A percentile compares a stretch with the other conserved stretches of the same genome.
Conservation (phyloP, 495 filamentous ascomycete species). For the Neurospora sp. region DNA sequence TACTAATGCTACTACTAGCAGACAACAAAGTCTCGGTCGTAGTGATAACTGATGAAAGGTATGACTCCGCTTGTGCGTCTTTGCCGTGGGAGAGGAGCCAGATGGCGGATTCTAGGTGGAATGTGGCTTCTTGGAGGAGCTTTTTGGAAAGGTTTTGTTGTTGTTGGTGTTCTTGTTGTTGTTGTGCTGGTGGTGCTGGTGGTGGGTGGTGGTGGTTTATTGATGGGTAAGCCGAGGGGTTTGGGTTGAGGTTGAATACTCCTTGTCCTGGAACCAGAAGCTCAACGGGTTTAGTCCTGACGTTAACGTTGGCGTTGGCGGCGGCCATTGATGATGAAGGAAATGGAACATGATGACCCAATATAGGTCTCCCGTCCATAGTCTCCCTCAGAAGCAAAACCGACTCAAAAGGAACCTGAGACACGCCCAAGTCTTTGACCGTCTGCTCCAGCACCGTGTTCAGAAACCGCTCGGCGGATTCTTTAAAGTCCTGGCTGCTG, state of each 20-base stretch:
- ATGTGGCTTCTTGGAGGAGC: background rate
- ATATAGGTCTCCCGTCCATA: background rate
- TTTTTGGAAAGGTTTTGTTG: background rate
- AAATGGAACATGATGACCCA: background rate
- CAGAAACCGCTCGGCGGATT: constrained; percentile 8
- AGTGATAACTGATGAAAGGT: background rate
- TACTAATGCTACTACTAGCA: no score
- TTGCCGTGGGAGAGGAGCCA: background rate
- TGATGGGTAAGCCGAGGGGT: background rate
- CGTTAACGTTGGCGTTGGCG: background rate
- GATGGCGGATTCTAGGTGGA: background rate
- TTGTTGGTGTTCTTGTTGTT: background rate
- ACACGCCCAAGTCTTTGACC: constrained; percentile 1
- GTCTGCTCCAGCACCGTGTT: constrained; percentile 5
- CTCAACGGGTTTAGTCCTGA: background rate
- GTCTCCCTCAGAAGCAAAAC: background rate
- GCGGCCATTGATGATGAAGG: background rate
- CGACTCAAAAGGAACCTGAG: background rate
- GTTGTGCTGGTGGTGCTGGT: background rate
- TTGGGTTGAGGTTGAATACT: background rate
- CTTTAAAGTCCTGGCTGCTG: background rate
- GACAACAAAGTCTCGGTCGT: background rate
- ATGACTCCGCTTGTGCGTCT: background rate
- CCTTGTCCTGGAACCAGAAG: background rate
- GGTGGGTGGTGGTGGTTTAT: background rate